Conservation (phyloP, 108 stramenopile species). For the Pseudonitzschia multiseries region DNA sequence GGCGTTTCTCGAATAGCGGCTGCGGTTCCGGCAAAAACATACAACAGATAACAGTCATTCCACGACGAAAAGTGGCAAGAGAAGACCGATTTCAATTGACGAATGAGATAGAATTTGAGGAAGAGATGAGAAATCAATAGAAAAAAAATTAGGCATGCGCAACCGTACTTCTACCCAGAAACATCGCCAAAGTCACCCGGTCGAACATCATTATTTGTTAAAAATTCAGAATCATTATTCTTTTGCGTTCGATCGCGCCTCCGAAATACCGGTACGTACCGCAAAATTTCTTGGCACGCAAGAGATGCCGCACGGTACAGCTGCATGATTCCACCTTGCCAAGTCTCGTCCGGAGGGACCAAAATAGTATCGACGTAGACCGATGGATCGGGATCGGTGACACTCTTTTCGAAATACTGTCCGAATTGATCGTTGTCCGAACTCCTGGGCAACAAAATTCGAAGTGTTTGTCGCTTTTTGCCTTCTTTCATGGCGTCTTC, state of each 20-base stretch:
- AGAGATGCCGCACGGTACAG: slow-evolving; percentile 75
- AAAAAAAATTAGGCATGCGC: not conserved
- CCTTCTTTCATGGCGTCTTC: slow-evolving; percentile 61
- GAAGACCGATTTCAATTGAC: too few species aligned
- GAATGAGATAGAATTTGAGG: too few species aligned
- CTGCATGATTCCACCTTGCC: slow-evolving; percentile 94
- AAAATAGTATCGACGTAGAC: slow-evolving; percentile 35
- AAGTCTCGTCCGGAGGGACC: slow-evolving; percentile 84
- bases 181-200: too few species aligned
- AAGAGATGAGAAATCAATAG: too few species aligned
- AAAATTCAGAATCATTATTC: too few species aligned
- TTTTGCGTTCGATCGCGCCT: too few species aligned
- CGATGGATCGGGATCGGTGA: slow-evolving; percentile 28
- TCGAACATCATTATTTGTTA: too few species aligned
- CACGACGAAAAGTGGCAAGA: too few species aligned
- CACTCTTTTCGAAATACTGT: slow-evolving; percentile 48
- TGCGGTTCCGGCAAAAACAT: not conserved
- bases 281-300: slow-evolving; percentile 58
- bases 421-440: slow-evolving; percentile 58
- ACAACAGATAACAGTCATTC: too few species aligned
- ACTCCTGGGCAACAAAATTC: slow-evolving; percentile 73
- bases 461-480: slow-evolving; percentile 66
- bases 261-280: slow-evolving; percentile 21
- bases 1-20: slow-evolving; percentile 31
- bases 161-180: too few species aligned